A percentile compares a stretch with the other conserved stretches of the same genome.
phyloP scores from a whole-genome alignment of 129 eudicot species.

The Kitagawia praeruptora region DNA sequence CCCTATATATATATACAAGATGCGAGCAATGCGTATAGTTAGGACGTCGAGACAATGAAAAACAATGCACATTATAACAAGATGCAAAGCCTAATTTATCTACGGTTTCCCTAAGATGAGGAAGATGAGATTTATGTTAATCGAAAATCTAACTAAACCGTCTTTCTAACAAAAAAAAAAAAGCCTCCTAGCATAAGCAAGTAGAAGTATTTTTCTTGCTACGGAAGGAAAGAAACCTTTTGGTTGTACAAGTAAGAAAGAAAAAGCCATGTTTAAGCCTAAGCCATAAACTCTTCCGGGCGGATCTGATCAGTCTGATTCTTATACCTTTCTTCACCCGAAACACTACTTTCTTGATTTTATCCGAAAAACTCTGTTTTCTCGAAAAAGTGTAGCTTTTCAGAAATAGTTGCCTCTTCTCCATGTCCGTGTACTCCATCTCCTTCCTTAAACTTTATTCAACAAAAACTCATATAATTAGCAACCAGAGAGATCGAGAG shows the following conservation, averaged over 20 bases:
- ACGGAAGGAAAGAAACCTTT: conserved; percentile 33
- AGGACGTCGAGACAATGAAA: no score
- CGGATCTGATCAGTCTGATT: conserved; percentile 46
- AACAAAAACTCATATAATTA: conserved; percentile 9
- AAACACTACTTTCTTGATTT: conserved; percentile 43
- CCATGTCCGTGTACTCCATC: conserved; percentile 45
- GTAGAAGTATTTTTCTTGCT: conserved; percentile 1
- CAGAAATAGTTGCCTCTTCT: conserved; percentile 78
- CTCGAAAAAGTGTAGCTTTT: conserved; percentile 76
- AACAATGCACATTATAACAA: no score
- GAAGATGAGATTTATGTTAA: no score
- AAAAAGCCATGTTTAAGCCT: conserved; percentile 46
- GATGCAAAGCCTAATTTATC: no score
- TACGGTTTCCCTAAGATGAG: no score
- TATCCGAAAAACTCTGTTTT: conserved; percentile 49
- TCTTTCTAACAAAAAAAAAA: no score
- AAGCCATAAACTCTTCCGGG: conserved; percentile 43
- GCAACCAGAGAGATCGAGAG: not conserved
- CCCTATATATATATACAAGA: no score
- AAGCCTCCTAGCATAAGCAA: conserved; percentile 37
- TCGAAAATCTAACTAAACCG: not conserved
- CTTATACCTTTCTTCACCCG: conserved; percentile 52
- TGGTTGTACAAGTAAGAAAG: conserved; percentile 20
- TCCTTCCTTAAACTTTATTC: conserved; percentile 12
- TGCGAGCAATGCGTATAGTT: no score